These are phyloP conservation scores for Trichoderma endophyticum DNA, from an alignment of 2,329 filamentous ascomycete genomes.

Conservation along the genomic window DNA sequence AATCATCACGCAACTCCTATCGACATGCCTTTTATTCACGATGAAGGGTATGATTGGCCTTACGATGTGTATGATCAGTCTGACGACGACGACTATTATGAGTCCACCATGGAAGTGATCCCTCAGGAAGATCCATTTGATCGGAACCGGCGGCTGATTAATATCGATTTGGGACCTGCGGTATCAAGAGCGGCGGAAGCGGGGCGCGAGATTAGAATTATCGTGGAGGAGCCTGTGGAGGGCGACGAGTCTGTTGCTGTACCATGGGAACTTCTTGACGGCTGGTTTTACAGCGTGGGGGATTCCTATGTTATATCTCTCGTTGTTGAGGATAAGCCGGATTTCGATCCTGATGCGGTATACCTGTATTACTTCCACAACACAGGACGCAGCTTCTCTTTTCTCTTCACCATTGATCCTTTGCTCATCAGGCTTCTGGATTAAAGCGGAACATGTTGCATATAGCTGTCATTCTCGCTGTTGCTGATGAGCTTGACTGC, in stretches of 20 bases:
- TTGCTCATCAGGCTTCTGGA: not conserved
- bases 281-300: not conserved
- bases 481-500: not conserved
- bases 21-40: too few relatives aligned
- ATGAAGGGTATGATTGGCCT: too few relatives aligned
- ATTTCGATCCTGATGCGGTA: not conserved
- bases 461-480: not conserved
- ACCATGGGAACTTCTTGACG: not conserved
- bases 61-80: too few relatives aligned
- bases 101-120: not conserved
- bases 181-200: not conserved
- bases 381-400: not conserved
- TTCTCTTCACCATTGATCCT: not conserved
- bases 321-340: not conserved
- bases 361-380: too few relatives aligned
- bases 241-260: not conserved
- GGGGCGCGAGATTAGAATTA: not conserved
- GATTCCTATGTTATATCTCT: not conserved
- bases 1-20: not conserved
- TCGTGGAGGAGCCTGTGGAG: not conserved
- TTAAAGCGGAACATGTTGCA: not conserved
- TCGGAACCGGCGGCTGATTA: not conserved
- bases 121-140: not conserved
- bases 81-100: too few relatives aligned
- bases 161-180: not conserved